Percentiles rank a stretch among this genome's conserved stretches.
phyloP scores from a whole-genome alignment of 805 yeast species.

The Ogataea neopini region DNA sequence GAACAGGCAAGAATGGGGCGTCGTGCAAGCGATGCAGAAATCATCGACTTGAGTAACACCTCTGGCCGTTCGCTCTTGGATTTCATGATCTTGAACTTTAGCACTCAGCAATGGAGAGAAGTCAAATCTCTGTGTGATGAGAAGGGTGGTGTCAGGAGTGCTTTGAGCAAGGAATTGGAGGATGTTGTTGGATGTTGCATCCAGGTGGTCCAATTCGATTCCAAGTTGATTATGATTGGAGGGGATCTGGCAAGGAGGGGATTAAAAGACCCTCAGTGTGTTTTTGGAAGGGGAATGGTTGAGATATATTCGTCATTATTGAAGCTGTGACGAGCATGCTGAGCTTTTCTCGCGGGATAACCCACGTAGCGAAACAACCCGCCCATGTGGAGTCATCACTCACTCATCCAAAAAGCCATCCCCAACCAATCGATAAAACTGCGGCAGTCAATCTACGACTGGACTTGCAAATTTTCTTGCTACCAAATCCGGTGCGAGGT shows the following conservation, averaged over 20 bases:
- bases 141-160: neutral
- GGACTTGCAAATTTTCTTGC: no score
- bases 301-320: conserved; percentile 24
- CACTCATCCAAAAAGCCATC: no score
- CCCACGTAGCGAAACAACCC: no score
- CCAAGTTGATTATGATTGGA: conserved; percentile 24
- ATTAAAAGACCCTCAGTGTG: conserved; percentile 2
- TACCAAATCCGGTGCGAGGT: no score
- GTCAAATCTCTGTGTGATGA: conserved; percentile 13
- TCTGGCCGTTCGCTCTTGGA: conserved; percentile 1
- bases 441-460: no score
- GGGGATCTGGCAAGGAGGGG: conserved; percentile 22
- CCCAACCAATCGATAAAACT: no score
- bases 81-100: conserved; percentile 21
- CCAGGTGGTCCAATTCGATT: conserved; percentile 21
- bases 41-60: neutral
- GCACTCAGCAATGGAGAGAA: conserved; percentile 25
- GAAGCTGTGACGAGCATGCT: conserved; percentile 18
- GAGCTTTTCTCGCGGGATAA: no score
- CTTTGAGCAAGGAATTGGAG: neutral
- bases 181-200: conserved; percentile 10
- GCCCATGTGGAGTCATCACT: no score
- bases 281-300: conserved; percentile 16
- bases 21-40: conserved; percentile 4
- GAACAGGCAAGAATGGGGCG: neutral